These are phyloP conservation scores for Schizothecium vesticola DNA, from an alignment of 495 filamentous ascomycete species.

Conservation along the genomic window DNA sequence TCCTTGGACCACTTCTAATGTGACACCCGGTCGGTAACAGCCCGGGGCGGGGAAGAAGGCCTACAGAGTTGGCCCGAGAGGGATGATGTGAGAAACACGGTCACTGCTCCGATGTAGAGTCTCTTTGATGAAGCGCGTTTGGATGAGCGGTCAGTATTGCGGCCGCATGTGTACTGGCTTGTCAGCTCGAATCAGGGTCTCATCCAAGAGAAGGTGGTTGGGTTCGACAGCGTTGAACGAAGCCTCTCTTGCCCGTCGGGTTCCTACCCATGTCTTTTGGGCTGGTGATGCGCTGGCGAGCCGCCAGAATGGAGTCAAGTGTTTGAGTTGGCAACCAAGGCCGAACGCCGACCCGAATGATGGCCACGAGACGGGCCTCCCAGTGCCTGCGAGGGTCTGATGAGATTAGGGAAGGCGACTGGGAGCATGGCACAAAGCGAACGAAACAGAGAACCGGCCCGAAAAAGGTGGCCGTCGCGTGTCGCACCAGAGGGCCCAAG, in stretches of 20 bases:
- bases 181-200: too few species aligned
- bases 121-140: neutral
- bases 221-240: neutral
- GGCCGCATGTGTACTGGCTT: neutral
- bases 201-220: neutral
- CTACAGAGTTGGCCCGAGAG: neutral
- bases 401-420: neutral
- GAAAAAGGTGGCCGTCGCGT: neutral
- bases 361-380: neutral
- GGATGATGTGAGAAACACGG: neutral
- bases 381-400: neutral
- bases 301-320: neutral
- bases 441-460: neutral
- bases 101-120: neutral
- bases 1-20: neutral
- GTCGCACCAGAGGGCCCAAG: neutral
- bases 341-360: neutral
- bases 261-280: neutral
- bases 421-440: neutral
- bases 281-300: neutral
- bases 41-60: neutral
- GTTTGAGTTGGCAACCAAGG: neutral
- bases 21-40: too few species aligned
- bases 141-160: neutral
- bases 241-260: neutral